These are phyloP conservation scores for Fusarium penzigii DNA, from an alignment of 2,329 filamentous ascomycete species.

Conservation along the genomic window DNA sequence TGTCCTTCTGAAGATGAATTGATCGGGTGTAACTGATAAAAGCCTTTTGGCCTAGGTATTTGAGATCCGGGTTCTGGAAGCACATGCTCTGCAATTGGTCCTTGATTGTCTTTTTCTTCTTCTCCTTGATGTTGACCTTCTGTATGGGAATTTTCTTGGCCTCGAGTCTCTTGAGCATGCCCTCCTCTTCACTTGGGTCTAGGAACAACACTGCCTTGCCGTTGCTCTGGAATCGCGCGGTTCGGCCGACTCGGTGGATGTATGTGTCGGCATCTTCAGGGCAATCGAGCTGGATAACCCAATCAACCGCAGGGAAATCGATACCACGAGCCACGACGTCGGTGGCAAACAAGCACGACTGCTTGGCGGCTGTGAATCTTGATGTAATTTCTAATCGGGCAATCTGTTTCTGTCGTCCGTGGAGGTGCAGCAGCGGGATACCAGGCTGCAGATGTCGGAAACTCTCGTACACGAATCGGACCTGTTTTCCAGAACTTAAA, in stretches of 20 bases:
- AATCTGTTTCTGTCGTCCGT: conserved; percentile 90
- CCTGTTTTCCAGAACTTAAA: conserved; percentile 91
- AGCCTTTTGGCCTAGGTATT: conserved; percentile 94
- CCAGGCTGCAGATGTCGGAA: conserved; percentile 93
- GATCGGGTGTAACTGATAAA: conserved; percentile 90
- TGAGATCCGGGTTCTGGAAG: conserved; percentile 90
- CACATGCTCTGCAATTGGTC: conserved; percentile 91
- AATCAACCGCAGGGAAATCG: conserved; percentile 95
- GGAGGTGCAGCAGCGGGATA: conserved; percentile 87
- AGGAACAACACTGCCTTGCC: conserved; percentile 89
- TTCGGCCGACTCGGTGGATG: conserved; percentile 92
- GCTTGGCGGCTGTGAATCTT: conserved; percentile 77
- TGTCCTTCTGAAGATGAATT: conserved; percentile 85
- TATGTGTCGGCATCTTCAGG: conserved; percentile 97
- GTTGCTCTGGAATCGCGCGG: conserved; percentile 87
- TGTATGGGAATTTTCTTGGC: conserved; percentile 89
- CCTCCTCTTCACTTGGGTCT: conserved; percentile 86
- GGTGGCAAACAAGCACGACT: conserved; percentile 89
- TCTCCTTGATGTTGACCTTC: conserved; percentile 81
- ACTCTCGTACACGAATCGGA: conserved; percentile 91
- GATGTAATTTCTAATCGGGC: conserved; percentile 85
- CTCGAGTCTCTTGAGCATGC: conserved; percentile 84
- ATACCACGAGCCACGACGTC: conserved; percentile 93
- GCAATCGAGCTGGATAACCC: conserved; percentile 98
- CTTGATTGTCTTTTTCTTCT: conserved; percentile 85